Base-by-base conservation (phyloP, 169 alveolate genomes). In the Theileria annulata region DNA sequence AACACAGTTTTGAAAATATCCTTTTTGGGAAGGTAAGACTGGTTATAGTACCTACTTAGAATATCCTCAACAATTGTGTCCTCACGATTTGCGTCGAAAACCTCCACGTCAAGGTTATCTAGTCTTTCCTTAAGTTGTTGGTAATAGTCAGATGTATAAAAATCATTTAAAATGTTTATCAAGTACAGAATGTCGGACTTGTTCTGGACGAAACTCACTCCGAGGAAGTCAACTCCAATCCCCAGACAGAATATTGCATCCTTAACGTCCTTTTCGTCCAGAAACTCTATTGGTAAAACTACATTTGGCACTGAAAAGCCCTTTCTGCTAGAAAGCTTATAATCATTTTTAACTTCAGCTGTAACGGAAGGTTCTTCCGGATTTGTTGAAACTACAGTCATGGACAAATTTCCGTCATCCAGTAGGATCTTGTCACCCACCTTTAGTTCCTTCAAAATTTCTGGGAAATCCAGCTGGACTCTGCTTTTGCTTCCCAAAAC, bases 291-390 rank as follows among this genome's bases (percentile, higher is more conserved):
- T 10, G 95, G 92, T 35, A 93, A 68, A 15, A 72, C 85, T 31
- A 90, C 80, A 37, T 93, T 85, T 31, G 96, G 96, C n/a, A 88
- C 76, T 64, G 93, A 83, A 71, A 93, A 82, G 19, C 96, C 96
- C 77, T 93, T 93, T 64, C 92, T 92, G 64, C 93, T 83, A 23
- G 92, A 88, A 0, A 92, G 42, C 62, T 64, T 81, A 63, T 94
- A 94, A 35, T 90, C 93, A 58, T 87, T 85, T 71, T 89, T 51
- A n/a, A 87, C 93, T 15, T 71, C 69, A 6, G 89, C 87, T 19
- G 76, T 72, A 37, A 91, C 82, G 31, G 86, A 82, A 28, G 84
- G 83, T 47, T 23, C 88, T 12, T 54, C 68, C 15, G 72, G 60
- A 73, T 80, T 67, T 37, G 59, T 83, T 49, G 68, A 69, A 15